phyloP scores from a whole-genome alignment of 139 green algal genomes.

The Picochlorum sp. region DNA sequence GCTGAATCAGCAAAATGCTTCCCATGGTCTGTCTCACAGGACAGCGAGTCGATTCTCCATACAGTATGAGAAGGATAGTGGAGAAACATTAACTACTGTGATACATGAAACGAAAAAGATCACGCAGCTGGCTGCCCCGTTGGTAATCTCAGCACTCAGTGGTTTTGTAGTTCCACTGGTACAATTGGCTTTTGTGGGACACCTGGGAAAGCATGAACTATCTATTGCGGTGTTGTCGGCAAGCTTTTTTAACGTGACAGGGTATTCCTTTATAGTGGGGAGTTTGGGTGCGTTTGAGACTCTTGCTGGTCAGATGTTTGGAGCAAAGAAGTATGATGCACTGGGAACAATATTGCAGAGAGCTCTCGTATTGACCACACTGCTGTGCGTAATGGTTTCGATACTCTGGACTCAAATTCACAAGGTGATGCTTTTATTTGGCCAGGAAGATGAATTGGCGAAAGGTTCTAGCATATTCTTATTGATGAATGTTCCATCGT shows the following conservation, averaged over 20 bases:
- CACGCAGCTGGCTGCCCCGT: not conserved
- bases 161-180: conserved; percentile 9
- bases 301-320: conserved; percentile 55
- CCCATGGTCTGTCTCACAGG: not conserved
- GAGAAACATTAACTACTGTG: not conserved
- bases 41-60: not conserved
- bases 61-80: not conserved
- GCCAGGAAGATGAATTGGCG: conserved; percentile 35
- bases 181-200: conserved; percentile 13
- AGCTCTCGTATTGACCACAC: conserved; percentile 41
- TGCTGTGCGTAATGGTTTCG: conserved; percentile 22
- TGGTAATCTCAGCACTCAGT: not conserved
- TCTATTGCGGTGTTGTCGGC: conserved; percentile 36
- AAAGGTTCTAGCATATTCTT: conserved; percentile 29
- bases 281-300: conserved; percentile 59
- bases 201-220: conserved; percentile 20
- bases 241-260: conserved; percentile 60
- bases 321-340: conserved; percentile 43
- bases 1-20: too few relatives aligned
- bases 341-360: conserved; percentile 58
- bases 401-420: conserved; percentile 39
- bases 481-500: conserved; percentile 20
- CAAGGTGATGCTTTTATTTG: conserved; percentile 29
- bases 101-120: not conserved
- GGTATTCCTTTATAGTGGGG: conserved; percentile 35